A percentile compares a stretch with the other conserved stretches of the same genome.
These are phyloP conservation scores for Cymbidium sinense DNA, from an alignment of 106 monocot species.

Conservation along the genomic window DNA sequence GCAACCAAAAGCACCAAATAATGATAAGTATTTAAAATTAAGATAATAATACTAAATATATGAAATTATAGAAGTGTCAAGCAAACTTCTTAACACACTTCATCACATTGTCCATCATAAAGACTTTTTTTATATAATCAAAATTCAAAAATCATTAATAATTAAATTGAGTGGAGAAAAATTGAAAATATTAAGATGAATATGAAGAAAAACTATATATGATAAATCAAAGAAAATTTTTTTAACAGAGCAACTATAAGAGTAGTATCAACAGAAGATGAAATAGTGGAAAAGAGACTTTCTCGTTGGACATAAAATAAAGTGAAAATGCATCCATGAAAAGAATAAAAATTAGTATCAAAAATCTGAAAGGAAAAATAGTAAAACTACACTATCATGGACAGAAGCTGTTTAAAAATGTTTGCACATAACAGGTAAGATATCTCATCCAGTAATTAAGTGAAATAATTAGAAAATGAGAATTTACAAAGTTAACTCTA, in stretches of 20 bases:
- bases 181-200: neutral
- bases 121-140: neutral
- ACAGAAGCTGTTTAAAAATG: neutral
- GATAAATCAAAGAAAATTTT: too few relatives aligned
- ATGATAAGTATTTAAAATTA: neutral
- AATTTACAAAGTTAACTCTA: neutral
- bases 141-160: neutral
- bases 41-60: constrained; percentile 1
- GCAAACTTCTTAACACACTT: neutral
- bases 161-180: neutral
- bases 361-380: neutral
- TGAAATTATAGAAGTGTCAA: neutral
- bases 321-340: neutral
- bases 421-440: neutral
- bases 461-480: neutral
- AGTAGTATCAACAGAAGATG: too few relatives aligned
- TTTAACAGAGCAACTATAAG: too few relatives aligned
- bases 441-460: neutral
- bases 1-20: constrained; percentile 11
- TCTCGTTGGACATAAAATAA: neutral
- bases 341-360: neutral
- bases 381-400: neutral
- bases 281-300: neutral
- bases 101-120: neutral
- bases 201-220: neutral